Evolutionary conservation across 2,329 filamentous ascomycete genomes (phyloP).

Genomic region (Plectosphaerella cucumerina): DNA sequence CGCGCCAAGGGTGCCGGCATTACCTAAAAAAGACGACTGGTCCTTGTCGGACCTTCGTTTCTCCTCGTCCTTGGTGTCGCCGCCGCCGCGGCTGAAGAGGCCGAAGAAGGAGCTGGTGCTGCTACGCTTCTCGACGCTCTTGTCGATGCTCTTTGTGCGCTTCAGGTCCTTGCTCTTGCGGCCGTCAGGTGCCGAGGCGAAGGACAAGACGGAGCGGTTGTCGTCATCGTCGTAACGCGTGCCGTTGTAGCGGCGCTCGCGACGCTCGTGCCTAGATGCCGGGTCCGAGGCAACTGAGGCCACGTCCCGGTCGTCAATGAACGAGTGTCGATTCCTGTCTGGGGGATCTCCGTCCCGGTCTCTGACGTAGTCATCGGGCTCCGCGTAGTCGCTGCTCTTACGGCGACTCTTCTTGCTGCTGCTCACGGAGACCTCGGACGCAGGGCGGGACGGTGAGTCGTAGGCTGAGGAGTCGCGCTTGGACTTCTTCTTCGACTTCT

Average conservation of each 20-base stretch:
- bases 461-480: conserved; percentile 14
- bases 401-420: conserved; percentile 26
- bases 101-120: conserved; percentile 41
- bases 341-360: conserved; percentile 30
- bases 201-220: conserved; percentile 39
- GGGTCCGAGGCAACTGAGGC: conserved; percentile 46
- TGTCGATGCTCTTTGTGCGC: conserved; percentile 33
- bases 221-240: conserved; percentile 42
- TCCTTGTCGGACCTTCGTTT: conserved; percentile 22
- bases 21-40: conserved; percentile 64
- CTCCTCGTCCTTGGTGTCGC: conserved; percentile 31
- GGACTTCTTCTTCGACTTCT: conserved; percentile 26
- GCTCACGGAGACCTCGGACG: conserved; percentile 31
- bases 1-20: conserved; percentile 65
- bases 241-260: conserved; percentile 32
- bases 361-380: conserved; percentile 28
- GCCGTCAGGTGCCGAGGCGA: conserved; percentile 26
- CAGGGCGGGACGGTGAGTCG: conserved; percentile 26
- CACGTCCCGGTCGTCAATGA: conserved; percentile 39
- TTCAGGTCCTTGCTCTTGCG: conserved; percentile 27
- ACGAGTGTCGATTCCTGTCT: conserved; percentile 24
- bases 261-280: conserved; percentile 24
- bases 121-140: conserved; percentile 32
- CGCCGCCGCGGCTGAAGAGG: conserved; percentile 40
- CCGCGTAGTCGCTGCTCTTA: conserved; percentile 31